These are phyloP conservation scores for Emericellopsis terricola DNA, from an alignment of 495 filamentous ascomycete species.

Conservation along the genomic window DNA sequence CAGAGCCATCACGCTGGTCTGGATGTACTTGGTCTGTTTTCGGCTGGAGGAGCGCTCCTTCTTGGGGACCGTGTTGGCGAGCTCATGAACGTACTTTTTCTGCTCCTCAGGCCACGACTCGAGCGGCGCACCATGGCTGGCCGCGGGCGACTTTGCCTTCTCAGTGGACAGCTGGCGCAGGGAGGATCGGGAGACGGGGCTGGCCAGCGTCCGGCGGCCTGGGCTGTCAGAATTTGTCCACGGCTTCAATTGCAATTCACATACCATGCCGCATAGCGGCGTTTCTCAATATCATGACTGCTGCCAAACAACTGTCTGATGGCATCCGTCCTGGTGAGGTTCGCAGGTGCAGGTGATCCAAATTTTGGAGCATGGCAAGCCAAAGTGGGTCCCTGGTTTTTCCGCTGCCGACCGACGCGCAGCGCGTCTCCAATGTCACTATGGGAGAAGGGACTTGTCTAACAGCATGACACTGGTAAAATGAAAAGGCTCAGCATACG, in stretches of 20 bases:
- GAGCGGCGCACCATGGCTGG: neutral
- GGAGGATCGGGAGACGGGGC: neutral
- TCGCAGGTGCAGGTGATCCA: neutral
- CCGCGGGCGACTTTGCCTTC: neutral
- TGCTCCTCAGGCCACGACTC: neutral
- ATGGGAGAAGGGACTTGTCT: too few relatives aligned
- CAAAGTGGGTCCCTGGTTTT: neutral
- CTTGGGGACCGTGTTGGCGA: neutral
- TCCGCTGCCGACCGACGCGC: neutral
- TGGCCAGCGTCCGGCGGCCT: conserved; percentile 1
- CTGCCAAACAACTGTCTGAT: too few relatives aligned
- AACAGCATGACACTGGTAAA: too few relatives aligned
- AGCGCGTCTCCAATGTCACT: conserved; percentile 1
- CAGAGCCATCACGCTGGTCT: conserved; percentile 1
- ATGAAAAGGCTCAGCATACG: too few relatives aligned
- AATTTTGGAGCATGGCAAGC: neutral
- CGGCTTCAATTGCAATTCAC: neutral
- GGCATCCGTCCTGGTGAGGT: neutral
- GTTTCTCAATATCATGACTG: conserved; percentile 1
- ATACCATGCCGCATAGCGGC: conserved; percentile 3
- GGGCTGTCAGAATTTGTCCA: neutral
- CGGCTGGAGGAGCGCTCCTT: neutral
- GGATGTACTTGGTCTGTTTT: conserved; percentile 2
- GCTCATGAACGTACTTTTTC: too few relatives aligned
- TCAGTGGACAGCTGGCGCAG: conserved; percentile 3